These are phyloP conservation scores for Daldinia childiae DNA, from an alignment of 495 filamentous ascomycete genomes.

Conservation along the genomic window DNA sequence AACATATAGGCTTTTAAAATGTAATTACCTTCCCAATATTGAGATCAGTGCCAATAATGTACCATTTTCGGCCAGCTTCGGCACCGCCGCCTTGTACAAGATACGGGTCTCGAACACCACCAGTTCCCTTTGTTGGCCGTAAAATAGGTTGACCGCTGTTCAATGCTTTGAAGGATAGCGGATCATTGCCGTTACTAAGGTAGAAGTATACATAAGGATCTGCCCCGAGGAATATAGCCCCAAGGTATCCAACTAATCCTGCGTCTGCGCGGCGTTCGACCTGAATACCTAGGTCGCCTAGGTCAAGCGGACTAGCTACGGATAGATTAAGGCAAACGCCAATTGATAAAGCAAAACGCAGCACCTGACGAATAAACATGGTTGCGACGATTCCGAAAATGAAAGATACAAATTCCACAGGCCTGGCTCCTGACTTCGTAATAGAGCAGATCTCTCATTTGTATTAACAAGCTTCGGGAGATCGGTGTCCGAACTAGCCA, in stretches of 20 bases:
- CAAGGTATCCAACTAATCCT: conserved; percentile 57
- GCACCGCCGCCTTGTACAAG: conserved; percentile 58
- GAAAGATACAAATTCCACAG: conserved; percentile 11
- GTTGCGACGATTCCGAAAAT: conserved; percentile 6
- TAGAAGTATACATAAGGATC: conserved; percentile 65
- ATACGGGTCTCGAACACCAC: conserved; percentile 60
- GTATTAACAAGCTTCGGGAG: conserved; percentile 31
- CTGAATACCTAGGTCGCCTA: conserved; percentile 30
- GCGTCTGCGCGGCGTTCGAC: conserved; percentile 50
- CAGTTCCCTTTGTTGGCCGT: conserved; percentile 60
- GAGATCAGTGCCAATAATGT: conserved; percentile 63
- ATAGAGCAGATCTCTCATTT: conserved; percentile 30
- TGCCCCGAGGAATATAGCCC: conserved; percentile 63
- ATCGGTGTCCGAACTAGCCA: conserved; percentile 35
- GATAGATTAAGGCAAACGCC: conserved; percentile 19
- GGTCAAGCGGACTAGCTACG: conserved; percentile 33
- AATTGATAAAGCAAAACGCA: conserved; percentile 29
- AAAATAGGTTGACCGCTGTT: conserved; percentile 59
- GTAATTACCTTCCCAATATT: conserved; percentile 58
- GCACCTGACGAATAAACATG: conserved; percentile 29
- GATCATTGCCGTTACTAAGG: conserved; percentile 60
- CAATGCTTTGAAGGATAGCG: conserved; percentile 56
- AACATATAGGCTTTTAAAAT: neutral
- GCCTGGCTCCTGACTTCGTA: conserved; percentile 13
- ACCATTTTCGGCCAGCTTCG: conserved; percentile 63